A percentile compares a stretch with the other conserved stretches of the same genome.
Conservation (phyloP, 768 basidiomycete genomes). For the Tricholoma flavovirens region DNA sequence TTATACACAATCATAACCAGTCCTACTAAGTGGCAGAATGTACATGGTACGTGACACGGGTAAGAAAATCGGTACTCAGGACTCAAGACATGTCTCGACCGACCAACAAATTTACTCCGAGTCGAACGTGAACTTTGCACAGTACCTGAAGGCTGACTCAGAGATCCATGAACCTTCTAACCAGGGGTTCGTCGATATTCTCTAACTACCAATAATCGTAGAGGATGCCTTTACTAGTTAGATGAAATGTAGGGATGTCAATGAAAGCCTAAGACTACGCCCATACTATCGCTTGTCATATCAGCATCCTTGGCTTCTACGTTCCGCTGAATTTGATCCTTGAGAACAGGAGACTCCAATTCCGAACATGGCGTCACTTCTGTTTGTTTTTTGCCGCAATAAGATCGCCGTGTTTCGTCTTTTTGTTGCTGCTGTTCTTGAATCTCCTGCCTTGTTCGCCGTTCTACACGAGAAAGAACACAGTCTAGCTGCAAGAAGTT, state of each 20-base stretch:
- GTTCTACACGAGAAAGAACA: constrained; percentile 58
- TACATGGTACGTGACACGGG: too few relatives aligned
- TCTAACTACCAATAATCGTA: background rate
- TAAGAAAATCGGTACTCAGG: too few relatives aligned
- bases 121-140: too few relatives aligned
- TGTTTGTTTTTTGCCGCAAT: constrained; percentile 1
- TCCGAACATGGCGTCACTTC: background rate
- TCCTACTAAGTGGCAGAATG: too few relatives aligned
- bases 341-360: background rate
- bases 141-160: too few relatives aligned
- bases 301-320: background rate
- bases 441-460: constrained; percentile 33
- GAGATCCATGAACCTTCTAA: too few relatives aligned
- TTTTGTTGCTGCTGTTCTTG: constrained; percentile 20
- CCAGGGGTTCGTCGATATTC: too few relatives aligned
- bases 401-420: constrained; percentile 8
- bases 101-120: too few relatives aligned
- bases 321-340: background rate
- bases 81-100: too few relatives aligned
- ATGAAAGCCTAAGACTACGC: background rate
- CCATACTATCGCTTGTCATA: background rate
- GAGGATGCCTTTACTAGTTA: background rate
- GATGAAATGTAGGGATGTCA: background rate
- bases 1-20: too few relatives aligned
- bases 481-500: constrained; percentile 80